Evolutionary conservation across 2,329 filamentous ascomycete species (phyloP).

Genomic region (Endoconidiophora polonica): DNA sequence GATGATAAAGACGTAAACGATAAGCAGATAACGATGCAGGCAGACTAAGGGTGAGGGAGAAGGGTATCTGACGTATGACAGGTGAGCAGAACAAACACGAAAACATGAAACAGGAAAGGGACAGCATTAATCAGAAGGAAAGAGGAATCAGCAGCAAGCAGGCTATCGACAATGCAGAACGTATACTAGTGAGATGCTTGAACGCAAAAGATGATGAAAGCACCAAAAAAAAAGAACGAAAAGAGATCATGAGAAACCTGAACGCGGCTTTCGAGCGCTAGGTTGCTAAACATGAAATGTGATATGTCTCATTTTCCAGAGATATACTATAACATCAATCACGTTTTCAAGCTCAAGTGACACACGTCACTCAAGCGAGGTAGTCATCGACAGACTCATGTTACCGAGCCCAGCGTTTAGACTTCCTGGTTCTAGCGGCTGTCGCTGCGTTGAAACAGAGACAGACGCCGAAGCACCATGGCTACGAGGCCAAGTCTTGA

Average conservation of each 20-base stretch:
- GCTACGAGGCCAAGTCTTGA: slow-evolving; percentile 4
- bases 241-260: background rate
- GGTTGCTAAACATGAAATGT: too few species aligned
- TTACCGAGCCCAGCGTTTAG: too few species aligned
- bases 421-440: background rate
- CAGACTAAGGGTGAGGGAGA: background rate
- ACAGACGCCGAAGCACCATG: slow-evolving; percentile 8
- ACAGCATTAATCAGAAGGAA: background rate
- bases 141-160: background rate
- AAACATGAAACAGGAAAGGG: background rate
- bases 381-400: too few species aligned
- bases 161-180: too few species aligned
- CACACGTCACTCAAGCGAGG: too few species aligned
- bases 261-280: too few species aligned
- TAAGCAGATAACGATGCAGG: background rate
- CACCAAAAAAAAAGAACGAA: background rate
- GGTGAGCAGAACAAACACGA: background rate
- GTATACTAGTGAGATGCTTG: too few species aligned
- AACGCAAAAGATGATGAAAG: background rate
- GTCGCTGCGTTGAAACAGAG: background rate
- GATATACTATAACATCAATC: too few species aligned
- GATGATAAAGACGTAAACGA: background rate
- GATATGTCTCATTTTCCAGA: too few species aligned
- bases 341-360: too few species aligned
- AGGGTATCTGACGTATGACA: slow-evolving; percentile 3